Conservation (phyloP, 106 monocot genomes). For the Dioscorea alata region DNA sequence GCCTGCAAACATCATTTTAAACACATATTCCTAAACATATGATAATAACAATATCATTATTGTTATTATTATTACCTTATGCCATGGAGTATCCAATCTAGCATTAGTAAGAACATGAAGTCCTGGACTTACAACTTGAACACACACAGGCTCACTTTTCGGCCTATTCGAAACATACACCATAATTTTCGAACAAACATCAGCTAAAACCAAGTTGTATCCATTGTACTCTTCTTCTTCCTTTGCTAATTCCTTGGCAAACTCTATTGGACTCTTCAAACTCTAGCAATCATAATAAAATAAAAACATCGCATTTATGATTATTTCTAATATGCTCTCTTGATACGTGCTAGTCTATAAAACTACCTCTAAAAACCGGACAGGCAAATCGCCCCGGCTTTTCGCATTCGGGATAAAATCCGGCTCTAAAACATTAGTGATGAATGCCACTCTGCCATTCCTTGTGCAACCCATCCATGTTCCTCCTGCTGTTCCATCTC, state of each 20-base stretch:
- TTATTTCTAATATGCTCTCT: not conserved
- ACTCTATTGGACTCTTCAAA: constrained; percentile 37
- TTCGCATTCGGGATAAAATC: constrained; percentile 27
- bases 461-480: constrained; percentile 90
- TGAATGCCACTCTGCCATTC: constrained; percentile 72
- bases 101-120: constrained; percentile 79
- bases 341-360: not conserved
- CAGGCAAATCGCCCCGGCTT: constrained; percentile 55
- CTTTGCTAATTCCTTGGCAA: constrained; percentile 43
- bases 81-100: constrained; percentile 65
- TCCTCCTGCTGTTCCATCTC: constrained; percentile 69
- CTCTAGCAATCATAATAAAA: constrained; percentile 15
- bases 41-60: too few species aligned
- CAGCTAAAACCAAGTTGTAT: constrained; percentile 63
- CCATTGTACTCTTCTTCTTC: constrained; percentile 75
- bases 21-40: not conserved
- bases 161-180: constrained; percentile 57
- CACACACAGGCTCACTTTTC: constrained; percentile 20
- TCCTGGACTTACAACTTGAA: constrained; percentile 52
- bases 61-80: constrained; percentile 25
- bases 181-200: constrained; percentile 40
- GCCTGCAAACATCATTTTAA: constrained; percentile 24
- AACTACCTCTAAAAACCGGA: constrained; percentile 55
- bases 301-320: not conserved
- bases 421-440: constrained; percentile 83